These are phyloP conservation scores for Salix suchowensis DNA, from an alignment of 345 rosid species.

Conservation along the genomic window DNA sequence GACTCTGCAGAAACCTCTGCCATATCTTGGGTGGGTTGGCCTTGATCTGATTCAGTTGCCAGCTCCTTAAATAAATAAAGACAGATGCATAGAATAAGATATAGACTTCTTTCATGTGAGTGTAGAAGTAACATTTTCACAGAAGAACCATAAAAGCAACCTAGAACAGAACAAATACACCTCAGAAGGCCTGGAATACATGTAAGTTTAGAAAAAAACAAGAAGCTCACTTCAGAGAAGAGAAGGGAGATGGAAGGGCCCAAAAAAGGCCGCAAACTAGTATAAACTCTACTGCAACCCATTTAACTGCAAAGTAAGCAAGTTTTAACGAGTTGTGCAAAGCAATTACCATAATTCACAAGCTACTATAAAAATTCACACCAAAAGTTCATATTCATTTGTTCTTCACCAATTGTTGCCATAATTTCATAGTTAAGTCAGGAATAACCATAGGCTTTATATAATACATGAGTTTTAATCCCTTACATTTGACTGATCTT, in stretches of 20 bases:
- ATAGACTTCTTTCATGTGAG: not conserved
- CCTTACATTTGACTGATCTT: conserved; percentile 69
- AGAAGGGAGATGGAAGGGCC: not conserved
- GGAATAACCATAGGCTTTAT: not conserved
- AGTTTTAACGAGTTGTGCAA: not conserved
- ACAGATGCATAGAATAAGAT: not conserved
- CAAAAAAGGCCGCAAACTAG: not conserved
- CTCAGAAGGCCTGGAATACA: not conserved
- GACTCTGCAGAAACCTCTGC: conserved; percentile 55
- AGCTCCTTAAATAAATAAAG: conserved; percentile 46
- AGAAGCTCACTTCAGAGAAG: not conserved
- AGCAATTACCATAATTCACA: not conserved
- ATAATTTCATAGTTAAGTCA: not conserved
- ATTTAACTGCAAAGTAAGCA: not conserved
- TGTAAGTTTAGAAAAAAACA: not conserved
- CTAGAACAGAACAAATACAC: not conserved
- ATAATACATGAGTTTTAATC: not conserved
- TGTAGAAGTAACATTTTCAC: not conserved
- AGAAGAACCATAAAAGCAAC: not conserved
- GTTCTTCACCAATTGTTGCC: not conserved
- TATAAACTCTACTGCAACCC: not conserved
- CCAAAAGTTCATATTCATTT: not conserved
- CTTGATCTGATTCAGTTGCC: conserved; percentile 59
- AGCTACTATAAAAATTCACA: not conserved
- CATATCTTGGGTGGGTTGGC: conserved; percentile 50